Evolutionary conservation across 2,329 filamentous ascomycete species (phyloP), one percentile per base, ranked within the genome.

Genomic region (Sclerotinia spermophila): DNA sequence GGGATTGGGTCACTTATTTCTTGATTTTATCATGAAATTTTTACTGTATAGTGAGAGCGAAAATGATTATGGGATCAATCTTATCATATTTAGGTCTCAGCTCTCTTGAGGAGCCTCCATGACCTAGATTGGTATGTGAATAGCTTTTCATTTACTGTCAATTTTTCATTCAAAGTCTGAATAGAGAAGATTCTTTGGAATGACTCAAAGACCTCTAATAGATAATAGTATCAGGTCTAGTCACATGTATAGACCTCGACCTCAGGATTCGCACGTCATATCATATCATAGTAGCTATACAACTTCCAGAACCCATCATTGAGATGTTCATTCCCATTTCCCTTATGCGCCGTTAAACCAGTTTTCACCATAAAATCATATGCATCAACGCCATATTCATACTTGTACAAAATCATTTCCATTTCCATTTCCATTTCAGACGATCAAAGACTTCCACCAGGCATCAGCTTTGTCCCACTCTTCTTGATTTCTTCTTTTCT

Each of bases 401-500:
- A 58, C 2, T 24, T 42, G 6, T 64, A 42, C 59, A 53, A 44
- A 42, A 19, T 33, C 45, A 19, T 11, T 42, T 56, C 48, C 35
- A n/a, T 19, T 69, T 21, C 15, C 15, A n/a, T 38, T 65, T 51
- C 7, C 1, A 21, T 7, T n/a, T 19, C 21, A 62, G n/a, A n/a
- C n/a, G n/a, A 19, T 74, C 60, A 77, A 61, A 76, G 68, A 68
- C 75, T 76, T 66, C 75, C 75, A 56, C 75, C 73, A 44, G 75
- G 73, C 44, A 77, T 71, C 27, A 68, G 58, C 7, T 71, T 74
- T 24, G 61, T 61, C 5, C 75, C 77, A 44, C 59, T 69, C 71
- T 77, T 82, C 69, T 81, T 77, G 73, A 85, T 80, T 68, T 82
- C 81, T 70, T 82, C 81, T 72, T 81, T 81, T 71, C 81, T 79